These are phyloP conservation scores for Magnaporthiopsis rhizophila DNA, from an alignment of 2,329 filamentous ascomycete species.

Conservation along the genomic window DNA sequence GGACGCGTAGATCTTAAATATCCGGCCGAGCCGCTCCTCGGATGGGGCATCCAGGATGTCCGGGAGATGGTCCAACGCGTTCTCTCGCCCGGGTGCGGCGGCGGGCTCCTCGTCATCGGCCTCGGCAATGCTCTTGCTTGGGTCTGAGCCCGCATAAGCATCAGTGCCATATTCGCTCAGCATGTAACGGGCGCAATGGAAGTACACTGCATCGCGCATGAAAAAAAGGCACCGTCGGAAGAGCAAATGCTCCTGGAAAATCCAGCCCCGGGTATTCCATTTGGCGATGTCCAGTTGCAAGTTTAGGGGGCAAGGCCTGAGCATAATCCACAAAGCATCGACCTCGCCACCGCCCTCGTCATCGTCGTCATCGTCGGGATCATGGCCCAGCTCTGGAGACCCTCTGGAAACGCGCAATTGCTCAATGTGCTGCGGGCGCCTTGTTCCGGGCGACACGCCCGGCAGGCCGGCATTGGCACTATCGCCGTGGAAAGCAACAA, in stretches of 20 bases:
- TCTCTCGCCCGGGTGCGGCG: background rate
- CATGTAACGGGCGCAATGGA: background rate
- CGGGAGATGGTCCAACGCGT: background rate
- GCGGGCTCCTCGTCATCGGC: background rate
- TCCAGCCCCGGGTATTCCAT: constrained; percentile 1
- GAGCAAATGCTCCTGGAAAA: constrained; percentile 1
- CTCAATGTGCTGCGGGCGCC: background rate
- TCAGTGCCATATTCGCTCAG: background rate
- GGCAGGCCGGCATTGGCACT: background rate
- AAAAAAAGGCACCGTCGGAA: background rate
- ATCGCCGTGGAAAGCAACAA: background rate
- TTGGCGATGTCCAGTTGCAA: background rate
- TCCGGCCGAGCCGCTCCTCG: background rate
- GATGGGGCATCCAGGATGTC: background rate
- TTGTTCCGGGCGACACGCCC: background rate
- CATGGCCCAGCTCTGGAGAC: background rate
- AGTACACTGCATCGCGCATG: background rate
- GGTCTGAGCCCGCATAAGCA: background rate
- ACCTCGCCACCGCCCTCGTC: background rate
- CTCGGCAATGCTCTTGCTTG: background rate
- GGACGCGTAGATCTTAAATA: background rate
- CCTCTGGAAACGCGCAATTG: background rate
- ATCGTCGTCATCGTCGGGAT: background rate
- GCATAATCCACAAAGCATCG: background rate
- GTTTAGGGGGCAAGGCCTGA: background rate